phyloP scores from a whole-genome alignment of 176 grass and related monocot genomes.

The Raddia guianensis region DNA sequence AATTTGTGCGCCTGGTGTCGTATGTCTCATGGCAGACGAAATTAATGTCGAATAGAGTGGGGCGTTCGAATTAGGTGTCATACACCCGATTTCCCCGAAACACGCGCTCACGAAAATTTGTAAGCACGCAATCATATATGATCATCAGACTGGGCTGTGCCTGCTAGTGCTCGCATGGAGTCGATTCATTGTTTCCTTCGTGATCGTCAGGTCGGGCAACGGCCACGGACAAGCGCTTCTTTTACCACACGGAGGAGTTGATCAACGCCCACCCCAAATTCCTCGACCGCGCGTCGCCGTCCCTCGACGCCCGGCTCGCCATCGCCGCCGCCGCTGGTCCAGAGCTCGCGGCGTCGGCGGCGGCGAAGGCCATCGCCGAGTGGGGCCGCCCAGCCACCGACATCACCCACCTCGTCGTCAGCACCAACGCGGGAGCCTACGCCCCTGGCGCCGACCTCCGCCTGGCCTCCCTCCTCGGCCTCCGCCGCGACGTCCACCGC shows the following conservation, averaged over 20 bases:
- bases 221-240: slow-evolving; percentile 34
- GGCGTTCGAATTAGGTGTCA: too few relatives aligned
- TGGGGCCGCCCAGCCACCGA: slow-evolving; percentile 53
- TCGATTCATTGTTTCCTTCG: too few relatives aligned
- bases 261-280: too few relatives aligned
- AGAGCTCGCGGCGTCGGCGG: slow-evolving; percentile 40
- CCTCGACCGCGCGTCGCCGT: too few relatives aligned
- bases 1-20: too few relatives aligned
- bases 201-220: slow-evolving; percentile 31
- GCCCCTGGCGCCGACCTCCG: slow-evolving; percentile 41
- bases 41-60: too few relatives aligned
- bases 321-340: slow-evolving; percentile 37
- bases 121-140: slow-evolving; percentile 14
- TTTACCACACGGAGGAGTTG: slow-evolving; percentile 31
- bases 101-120: slow-evolving; percentile 57
- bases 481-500: not conserved
- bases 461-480: not conserved
- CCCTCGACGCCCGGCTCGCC: too few relatives aligned
- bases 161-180: too few relatives aligned
- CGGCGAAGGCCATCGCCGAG: slow-evolving; percentile 41
- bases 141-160: too few relatives aligned
- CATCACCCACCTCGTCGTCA: not conserved
- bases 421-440: slow-evolving; percentile 43
- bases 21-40: too few relatives aligned
- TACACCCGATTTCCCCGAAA: too few relatives aligned